phyloP scores from a whole-genome alignment of 2,329 filamentous ascomycete species.

The Cordyceps farinosa region DNA sequence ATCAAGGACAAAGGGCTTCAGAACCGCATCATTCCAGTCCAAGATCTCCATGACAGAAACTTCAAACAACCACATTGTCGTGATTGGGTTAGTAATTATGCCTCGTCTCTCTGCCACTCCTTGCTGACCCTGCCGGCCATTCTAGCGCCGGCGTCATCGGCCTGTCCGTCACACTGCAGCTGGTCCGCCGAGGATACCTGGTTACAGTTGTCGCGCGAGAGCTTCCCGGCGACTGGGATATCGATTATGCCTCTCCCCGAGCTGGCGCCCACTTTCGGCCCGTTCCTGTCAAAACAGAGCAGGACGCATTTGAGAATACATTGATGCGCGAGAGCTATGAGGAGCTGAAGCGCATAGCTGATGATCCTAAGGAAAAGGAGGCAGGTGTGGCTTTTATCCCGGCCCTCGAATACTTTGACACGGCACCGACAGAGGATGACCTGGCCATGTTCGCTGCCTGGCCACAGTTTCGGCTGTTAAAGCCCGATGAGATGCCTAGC shows the following conservation, averaged over 20 bases:
- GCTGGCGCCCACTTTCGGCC: conserved; percentile 13
- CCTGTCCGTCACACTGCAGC: conserved; percentile 9
- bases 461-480: conserved; percentile 3
- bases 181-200: conserved; percentile 3
- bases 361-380: neutral
- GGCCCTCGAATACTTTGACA: conserved; percentile 9
- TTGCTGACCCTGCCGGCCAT: neutral
- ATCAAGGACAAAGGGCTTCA: too few species aligned
- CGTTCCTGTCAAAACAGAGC: conserved; percentile 1
- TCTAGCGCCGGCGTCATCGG: conserved; percentile 17
- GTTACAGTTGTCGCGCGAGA: neutral
- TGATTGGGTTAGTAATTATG: conserved; percentile 7
- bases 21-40: too few species aligned
- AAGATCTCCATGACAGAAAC: neutral
- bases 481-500: neutral
- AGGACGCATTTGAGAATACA: neutral
- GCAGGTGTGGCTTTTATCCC: conserved; percentile 2
- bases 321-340: conserved; percentile 11
- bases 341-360: conserved; percentile 4
- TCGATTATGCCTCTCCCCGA: conserved; percentile 11
- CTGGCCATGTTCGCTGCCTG: neutral
- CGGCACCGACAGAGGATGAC: neutral
- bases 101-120: too few species aligned
- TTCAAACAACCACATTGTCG: neutral
- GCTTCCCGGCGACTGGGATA: conserved; percentile 10